Evolutionary conservation across 345 rosid species (phyloP).

Genomic region (Kandelia obovata): DNA sequence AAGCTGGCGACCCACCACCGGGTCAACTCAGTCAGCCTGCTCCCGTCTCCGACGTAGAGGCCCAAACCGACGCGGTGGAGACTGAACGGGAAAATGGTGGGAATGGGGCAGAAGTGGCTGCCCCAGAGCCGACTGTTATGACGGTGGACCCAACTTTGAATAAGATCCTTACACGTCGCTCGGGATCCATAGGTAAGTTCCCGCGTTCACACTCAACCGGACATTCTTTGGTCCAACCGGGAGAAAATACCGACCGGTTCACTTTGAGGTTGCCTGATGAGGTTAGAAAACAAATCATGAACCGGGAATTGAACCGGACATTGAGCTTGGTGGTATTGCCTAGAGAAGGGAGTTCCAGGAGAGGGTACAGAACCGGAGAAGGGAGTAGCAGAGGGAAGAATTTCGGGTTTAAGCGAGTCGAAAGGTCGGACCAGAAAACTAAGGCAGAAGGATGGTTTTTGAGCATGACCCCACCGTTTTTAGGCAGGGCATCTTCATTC

Average conservation of each 20-base stretch:
- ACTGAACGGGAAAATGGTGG: background rate
- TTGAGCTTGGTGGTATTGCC: constrained; percentile 54
- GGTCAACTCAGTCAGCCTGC: background rate
- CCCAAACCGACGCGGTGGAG: constrained; percentile 23
- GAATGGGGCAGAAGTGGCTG: background rate
- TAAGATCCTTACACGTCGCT: constrained; percentile 51
- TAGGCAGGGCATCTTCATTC: constrained; percentile 50
- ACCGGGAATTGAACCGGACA: constrained; percentile 58
- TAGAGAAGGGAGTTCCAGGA: constrained; percentile 47
- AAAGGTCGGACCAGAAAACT: constrained; percentile 22
- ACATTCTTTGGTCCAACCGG: constrained; percentile 79
- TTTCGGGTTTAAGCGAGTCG: constrained; percentile 24
- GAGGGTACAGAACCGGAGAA: constrained; percentile 35
- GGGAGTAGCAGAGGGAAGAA: constrained; percentile 39
- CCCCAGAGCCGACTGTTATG: constrained; percentile 24
- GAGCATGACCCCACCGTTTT: constrained; percentile 38
- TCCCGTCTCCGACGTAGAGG: constrained; percentile 33
- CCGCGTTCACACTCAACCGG: constrained; percentile 89
- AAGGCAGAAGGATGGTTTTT: constrained; percentile 59
- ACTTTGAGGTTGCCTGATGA: constrained; percentile 68
- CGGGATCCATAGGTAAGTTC: constrained; percentile 34
- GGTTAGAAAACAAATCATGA: constrained; percentile 64
- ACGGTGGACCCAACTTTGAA: constrained; percentile 19
- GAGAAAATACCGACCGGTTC: constrained; percentile 79
- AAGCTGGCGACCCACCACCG: constrained; percentile 33